Evolutionary conservation across 352 stramenopile species (phyloP), one percentile per base, ranked within the genome.

Genomic region (Pythium guiyangense): DNA sequence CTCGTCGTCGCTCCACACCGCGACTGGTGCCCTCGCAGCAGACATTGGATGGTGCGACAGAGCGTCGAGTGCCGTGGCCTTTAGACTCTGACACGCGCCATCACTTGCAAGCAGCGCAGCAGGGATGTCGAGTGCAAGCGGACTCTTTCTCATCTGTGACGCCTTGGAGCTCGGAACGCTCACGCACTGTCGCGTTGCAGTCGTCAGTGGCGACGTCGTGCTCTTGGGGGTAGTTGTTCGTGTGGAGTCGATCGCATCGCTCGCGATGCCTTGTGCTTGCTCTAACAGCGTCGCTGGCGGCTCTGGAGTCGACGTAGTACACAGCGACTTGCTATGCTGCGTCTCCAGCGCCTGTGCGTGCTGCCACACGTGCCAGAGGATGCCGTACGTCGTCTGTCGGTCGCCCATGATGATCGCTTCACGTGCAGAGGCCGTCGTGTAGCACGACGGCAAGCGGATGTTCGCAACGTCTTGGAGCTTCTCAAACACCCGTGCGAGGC

Each of bases 321-420:
- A 26, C 12, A 31, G 50, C 11, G 48, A 4, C 46, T 63, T 34
- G 43, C 49, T 35, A 3, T 17, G 50, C 27, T 29, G 44, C 6
- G 6, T 55, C n/a, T 48, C 35, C 43, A 34, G 53, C 27, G 29
- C 43, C 50, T 57, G 44, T 14, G 44, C 63, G 12, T 53, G 56
- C 27, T 85, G 75, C 73, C 74, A 80, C 6, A 86, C 39, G 53
- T 79, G 57, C 76, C 78, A 85, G 14, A 86, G 61, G 22, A 86
- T 39, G 4, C 67, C 74, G 43, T 79, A 86, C 22, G 56, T 64
- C 4, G 69, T 57, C 46, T 85, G 70, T 35, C 66, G 68, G 47
- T 88, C 65, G 10, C 76, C 76, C 29, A 82, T 69, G 5, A 78
- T 62, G 29, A 76, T 64, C 6, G 54, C 66, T n/a, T 78, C 71